A percentile compares a stretch with the other conserved stretches of the same genome.
Conservation (phyloP, 768 basidiomycete genomes). For the Tricholoma saponaceum region DNA sequence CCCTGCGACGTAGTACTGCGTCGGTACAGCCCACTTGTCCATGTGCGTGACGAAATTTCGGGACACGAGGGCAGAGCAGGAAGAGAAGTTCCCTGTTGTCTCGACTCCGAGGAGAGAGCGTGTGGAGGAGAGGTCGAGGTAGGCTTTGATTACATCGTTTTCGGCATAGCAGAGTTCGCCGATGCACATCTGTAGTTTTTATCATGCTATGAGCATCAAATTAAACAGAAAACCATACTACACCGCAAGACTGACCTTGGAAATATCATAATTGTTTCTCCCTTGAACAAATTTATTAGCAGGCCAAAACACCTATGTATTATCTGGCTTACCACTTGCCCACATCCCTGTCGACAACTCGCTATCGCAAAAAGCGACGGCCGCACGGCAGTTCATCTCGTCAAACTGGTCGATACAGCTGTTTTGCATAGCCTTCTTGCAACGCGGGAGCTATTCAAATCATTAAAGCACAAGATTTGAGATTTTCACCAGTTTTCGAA, state of each 20-base stretch:
- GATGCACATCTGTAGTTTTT: constrained; percentile 14
- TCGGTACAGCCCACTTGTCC: constrained; percentile 46
- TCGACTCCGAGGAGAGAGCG: constrained; percentile 18
- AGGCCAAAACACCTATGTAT: neutral
- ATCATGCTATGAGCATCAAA: neutral
- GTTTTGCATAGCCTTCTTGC: constrained; percentile 50
- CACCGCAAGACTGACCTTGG: constrained; percentile 11
- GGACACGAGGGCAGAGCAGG: constrained; percentile 51
- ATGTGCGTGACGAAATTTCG: constrained; percentile 48
- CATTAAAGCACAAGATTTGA: neutral
- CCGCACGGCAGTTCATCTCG: constrained; percentile 61
- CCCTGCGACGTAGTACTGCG: constrained; percentile 58
- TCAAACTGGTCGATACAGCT: constrained; percentile 68
- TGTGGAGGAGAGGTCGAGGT: constrained; percentile 15
- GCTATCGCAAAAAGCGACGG: constrained; percentile 59
- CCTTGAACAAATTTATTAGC: constrained; percentile 8
- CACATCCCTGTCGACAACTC: constrained; percentile 40
- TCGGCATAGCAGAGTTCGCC: constrained; percentile 21
- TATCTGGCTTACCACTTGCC: constrained; percentile 36
- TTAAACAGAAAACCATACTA: neutral
- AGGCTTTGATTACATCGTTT: constrained; percentile 13
- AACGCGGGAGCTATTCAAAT: constrained; percentile 57
- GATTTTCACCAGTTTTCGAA: neutral
- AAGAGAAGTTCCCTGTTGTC: constrained; percentile 44
- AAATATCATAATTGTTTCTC: constrained; percentile 21